These are phyloP conservation scores for Apiospora pterosperma DNA, from an alignment of 2,329 filamentous ascomycete species.

Conservation along the genomic window DNA sequence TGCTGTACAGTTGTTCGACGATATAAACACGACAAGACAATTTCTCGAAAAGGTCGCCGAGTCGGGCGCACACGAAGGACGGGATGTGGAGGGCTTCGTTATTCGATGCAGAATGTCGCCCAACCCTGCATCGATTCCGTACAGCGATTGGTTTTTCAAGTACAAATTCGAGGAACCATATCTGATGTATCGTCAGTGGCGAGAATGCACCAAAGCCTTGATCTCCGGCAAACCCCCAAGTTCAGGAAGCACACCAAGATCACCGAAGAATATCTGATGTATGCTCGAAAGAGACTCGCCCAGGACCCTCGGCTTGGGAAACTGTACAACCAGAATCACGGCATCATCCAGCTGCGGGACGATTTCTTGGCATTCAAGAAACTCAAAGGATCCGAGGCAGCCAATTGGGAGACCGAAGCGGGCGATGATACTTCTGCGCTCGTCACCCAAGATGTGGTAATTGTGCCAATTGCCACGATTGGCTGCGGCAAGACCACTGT, in stretches of 20 bases:
- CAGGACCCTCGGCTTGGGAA: slow-evolving; percentile 65
- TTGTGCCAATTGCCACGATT: slow-evolving; percentile 90
- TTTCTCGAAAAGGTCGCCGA: slow-evolving; percentile 86
- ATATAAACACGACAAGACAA: slow-evolving; percentile 67
- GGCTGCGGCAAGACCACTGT: slow-evolving; percentile 97
- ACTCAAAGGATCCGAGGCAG: slow-evolving; percentile 84
- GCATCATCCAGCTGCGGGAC: slow-evolving; percentile 87
- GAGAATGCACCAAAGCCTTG: slow-evolving; percentile 89
- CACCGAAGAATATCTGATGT: slow-evolving; percentile 86
- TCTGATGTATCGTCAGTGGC: slow-evolving; percentile 97
- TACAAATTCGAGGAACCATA: slow-evolving; percentile 99
- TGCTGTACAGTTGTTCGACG: slow-evolving; percentile 72
- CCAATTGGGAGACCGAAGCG: slow-evolving; percentile 64
- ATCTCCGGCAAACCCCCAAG: slow-evolving; percentile 70
- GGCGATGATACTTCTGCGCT: slow-evolving; percentile 49
- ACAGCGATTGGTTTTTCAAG: slow-evolving; percentile 99
- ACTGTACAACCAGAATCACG: slow-evolving; percentile 82
- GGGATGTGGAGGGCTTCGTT: slow-evolving; percentile 95
- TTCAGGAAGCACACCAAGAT: slow-evolving; percentile 86
- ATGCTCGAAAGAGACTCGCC: slow-evolving; percentile 70
- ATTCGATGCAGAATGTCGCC: slow-evolving; percentile 75
- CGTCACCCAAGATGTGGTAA: slow-evolving; percentile 65
- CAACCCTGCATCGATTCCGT: slow-evolving; percentile 50
- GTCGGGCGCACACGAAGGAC: slow-evolving; percentile 83
- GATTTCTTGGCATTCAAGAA: slow-evolving; percentile 84